Conservation (phyloP, 1,139 yeast genomes). For the Candida tetrigidarum region DNA sequence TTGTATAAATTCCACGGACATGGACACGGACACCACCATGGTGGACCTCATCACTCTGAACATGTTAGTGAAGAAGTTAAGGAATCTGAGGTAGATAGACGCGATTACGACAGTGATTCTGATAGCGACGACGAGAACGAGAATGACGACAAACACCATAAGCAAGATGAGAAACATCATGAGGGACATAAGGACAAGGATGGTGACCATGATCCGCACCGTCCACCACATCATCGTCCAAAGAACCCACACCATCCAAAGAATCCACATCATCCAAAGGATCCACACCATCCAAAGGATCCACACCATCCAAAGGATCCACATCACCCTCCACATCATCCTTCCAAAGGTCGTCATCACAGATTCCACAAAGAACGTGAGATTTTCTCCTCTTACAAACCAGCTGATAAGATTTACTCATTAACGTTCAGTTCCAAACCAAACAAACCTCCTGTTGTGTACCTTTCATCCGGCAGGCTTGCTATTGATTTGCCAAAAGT, state of each 20-base stretch:
- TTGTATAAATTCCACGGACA: conserved; percentile 38
- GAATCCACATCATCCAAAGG: conserved; percentile 8
- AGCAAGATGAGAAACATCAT: conserved; percentile 1
- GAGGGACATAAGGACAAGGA: conserved; percentile 7
- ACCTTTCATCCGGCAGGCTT: conserved; percentile 45
- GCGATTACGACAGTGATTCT: background rate
- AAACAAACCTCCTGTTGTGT: conserved; percentile 37
- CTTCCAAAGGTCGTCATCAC: conserved; percentile 9
- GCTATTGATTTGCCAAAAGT: conserved; percentile 43
- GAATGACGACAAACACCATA: background rate
- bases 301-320: conserved; percentile 7
- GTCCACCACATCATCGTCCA: conserved; percentile 7
- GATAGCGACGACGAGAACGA: conserved; percentile 5
- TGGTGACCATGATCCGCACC: conserved; percentile 3
- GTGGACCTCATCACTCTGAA: background rate
- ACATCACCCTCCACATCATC: conserved; percentile 10
- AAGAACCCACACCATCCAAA: background rate
- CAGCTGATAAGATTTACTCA: conserved; percentile 38
- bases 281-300: background rate
- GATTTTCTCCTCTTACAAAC: conserved; percentile 27
- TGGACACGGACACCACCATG: conserved; percentile 10
- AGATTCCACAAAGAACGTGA: conserved; percentile 9
- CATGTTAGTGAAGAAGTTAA: conserved; percentile 11
- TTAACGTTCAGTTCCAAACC: conserved; percentile 26
- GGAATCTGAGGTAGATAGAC: conserved; percentile 1